Conservation (phyloP, 2,329 filamentous ascomycete species). For the Coleophoma crateriformis region DNA sequence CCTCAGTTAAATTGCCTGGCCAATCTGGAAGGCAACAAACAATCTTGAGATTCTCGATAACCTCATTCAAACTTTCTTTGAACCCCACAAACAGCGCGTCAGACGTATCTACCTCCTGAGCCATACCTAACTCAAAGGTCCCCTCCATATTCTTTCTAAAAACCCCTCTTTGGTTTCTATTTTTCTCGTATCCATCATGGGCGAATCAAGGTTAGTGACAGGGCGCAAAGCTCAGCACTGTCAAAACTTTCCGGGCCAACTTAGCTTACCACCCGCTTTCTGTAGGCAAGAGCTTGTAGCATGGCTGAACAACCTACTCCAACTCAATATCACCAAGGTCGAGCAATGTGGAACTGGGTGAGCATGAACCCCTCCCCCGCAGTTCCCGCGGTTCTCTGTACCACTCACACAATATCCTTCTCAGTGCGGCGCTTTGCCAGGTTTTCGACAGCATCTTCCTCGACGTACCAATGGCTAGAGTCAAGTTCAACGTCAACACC, state of each 20-base stretch:
- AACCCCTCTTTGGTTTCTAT: not conserved
- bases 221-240: slow-evolving; percentile 7
- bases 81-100: too few species aligned
- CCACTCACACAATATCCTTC: slow-evolving; percentile 17
- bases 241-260: not conserved
- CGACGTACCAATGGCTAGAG: slow-evolving; percentile 89
- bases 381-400: slow-evolving; percentile 14
- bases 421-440: slow-evolving; percentile 89
- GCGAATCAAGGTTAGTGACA: slow-evolving; percentile 26
- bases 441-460: slow-evolving; percentile 97
- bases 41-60: not conserved
- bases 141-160: not conserved
- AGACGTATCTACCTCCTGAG: not conserved
- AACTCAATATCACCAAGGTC: slow-evolving; percentile 97
- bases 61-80: not conserved
- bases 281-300: slow-evolving; percentile 87
- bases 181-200: slow-evolving; percentile 17
- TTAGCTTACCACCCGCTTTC: slow-evolving; percentile 13
- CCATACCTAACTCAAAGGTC: not conserved
- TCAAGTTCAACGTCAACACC: slow-evolving; percentile 97
- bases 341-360: slow-evolving; percentile 99
- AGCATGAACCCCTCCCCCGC: slow-evolving; percentile 30
- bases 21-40: not conserved
- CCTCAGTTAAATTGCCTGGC: not conserved
- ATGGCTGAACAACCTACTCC: slow-evolving; percentile 96